These are phyloP conservation scores for Glebionis coronaria DNA, from an alignment of 129 eudicot genomes.

Conservation along the genomic window DNA sequence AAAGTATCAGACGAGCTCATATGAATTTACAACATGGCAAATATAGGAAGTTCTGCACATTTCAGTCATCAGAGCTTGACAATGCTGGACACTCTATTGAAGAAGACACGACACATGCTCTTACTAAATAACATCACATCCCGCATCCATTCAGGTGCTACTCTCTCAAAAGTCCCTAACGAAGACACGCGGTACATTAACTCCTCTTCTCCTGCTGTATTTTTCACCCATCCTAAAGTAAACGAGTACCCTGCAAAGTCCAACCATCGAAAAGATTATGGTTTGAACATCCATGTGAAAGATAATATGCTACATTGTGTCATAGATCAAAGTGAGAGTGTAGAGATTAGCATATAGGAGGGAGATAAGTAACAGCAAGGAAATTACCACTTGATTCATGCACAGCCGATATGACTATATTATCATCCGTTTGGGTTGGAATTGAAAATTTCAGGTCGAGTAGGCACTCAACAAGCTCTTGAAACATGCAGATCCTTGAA, in stretches of 20 bases:
- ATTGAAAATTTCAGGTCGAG: conserved; percentile 60
- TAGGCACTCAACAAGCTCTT: conserved; percentile 68
- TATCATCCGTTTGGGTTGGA: conserved; percentile 41
- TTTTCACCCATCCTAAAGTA: conserved; percentile 59
- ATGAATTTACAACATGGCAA: no score
- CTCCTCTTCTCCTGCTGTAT: conserved; percentile 44
- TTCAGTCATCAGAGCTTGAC: conserved; percentile 28
- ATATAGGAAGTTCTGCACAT: background rate
- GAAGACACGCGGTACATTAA: conserved; percentile 54
- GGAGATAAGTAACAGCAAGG: background rate
- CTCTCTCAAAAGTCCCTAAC: conserved; percentile 76
- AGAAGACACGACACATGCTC: conserved; percentile 66
- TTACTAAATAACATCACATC: conserved; percentile 59
- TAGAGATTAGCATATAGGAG: background rate
- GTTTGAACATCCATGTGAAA: conserved; percentile 1
- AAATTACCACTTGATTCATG: conserved; percentile 86
- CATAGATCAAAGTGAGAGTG: background rate
- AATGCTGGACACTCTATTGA: conserved; percentile 53
- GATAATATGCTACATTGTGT: background rate
- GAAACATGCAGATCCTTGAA: conserved; percentile 60
- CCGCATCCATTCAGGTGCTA: conserved; percentile 93
- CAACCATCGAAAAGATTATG: conserved; percentile 2
- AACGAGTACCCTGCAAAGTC: conserved; percentile 61
- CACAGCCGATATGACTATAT: conserved; percentile 42
- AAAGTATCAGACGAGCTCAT: no score